Evolutionary conservation across 306 rosid genomes (phyloP), one percentile per base, ranked within the genome.

Genomic region (Prinsepia uniflora): DNA sequence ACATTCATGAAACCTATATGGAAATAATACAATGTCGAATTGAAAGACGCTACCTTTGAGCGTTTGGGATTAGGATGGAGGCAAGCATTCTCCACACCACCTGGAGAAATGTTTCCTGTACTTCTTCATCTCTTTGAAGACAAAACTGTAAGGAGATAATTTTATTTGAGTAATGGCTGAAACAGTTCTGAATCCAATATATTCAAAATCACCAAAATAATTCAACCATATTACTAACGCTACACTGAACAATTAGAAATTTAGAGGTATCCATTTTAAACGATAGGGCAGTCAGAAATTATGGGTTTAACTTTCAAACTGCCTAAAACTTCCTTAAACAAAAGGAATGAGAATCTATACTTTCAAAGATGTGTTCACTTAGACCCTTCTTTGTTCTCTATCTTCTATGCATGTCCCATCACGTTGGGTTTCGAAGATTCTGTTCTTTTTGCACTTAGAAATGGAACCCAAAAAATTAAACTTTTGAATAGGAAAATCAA

Each of bases 31-130:
- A 24, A 24, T 24, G 30, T 24, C 30, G 30, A 24, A 24, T 24
- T 24, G 30, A 24, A 24, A 24, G 30, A 24, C 30, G 30, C 30
- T 24, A 24, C 30, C 30, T 24, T 24, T 24, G 30, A 24, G 30
- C 30, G 2, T 24, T 24, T 24, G 30, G 30, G 30, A 24, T 24
- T 24, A 24, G 30, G 30, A 24, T 24, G 30, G 30, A 24, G 30
- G 91, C 68, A 45, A 81, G 84, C 98, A 92, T 76, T 89, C 98
- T 63, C 89, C 98, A 39, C 98, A 92, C 95, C 98, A 92, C 74
- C 80, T 71, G 43, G 88, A 74, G 83, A 82, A 87, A 70, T 82
- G 88, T 74, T 73, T 89, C 74, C 76, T 84, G 52, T 86, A 82
- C 77, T 88, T 92, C 84, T 82, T 87, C 84, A 81, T 72, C 92